These are phyloP conservation scores for Polytrichum formosum DNA, from an alignment of 225 moss, liverwort and hornwort species.

Conservation along the genomic window DNA sequence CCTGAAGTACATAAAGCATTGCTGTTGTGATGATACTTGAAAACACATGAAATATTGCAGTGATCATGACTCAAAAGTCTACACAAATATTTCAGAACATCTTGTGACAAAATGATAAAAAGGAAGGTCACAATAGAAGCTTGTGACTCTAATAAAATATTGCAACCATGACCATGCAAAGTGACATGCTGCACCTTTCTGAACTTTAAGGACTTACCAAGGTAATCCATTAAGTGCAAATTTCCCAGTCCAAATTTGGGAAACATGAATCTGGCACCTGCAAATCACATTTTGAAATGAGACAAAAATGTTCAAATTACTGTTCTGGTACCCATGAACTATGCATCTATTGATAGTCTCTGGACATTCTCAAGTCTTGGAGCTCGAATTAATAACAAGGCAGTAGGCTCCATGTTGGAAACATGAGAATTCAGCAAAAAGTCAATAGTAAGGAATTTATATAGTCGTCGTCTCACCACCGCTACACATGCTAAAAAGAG, in stretches of 20 bases:
- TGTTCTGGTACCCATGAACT: neutral
- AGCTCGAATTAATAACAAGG: too few relatives aligned
- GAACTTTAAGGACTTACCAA: conserved; percentile 25
- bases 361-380: too few relatives aligned
- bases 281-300: neutral
- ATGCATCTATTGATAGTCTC: too few relatives aligned
- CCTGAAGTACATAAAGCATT: neutral
- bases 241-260: conserved; percentile 59
- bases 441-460: too few relatives aligned
- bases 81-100: too few relatives aligned
- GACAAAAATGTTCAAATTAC: neutral
- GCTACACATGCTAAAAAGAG: too few relatives aligned
- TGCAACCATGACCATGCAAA: neutral
- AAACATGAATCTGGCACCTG: conserved; percentile 50
- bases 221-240: conserved; percentile 58
- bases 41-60: too few relatives aligned
- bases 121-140: neutral
- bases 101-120: too few relatives aligned
- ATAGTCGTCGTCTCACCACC: too few relatives aligned
- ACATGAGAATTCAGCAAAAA: too few relatives aligned
- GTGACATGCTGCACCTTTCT: neutral
- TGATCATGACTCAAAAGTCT: neutral
- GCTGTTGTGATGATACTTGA: too few relatives aligned
- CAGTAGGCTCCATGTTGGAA: too few relatives aligned
- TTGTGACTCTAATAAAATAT: neutral